A percentile compares a stretch with the other conserved stretches of the same genome.
These are phyloP conservation scores for Naumovozyma dairenensis DNA, from an alignment of 805 yeast genomes.

Conservation along the genomic window DNA sequence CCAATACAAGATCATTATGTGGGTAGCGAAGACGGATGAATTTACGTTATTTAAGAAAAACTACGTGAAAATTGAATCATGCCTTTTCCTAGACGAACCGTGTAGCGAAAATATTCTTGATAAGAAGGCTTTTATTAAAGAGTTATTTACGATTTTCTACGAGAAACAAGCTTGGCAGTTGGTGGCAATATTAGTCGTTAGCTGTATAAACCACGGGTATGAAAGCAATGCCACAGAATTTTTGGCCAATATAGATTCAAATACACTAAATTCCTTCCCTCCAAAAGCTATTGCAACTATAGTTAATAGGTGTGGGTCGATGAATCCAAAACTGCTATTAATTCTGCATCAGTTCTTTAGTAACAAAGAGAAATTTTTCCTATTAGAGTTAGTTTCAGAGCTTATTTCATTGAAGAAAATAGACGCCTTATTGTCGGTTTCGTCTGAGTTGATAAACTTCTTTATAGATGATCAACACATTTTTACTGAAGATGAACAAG, in stretches of 20 bases:
- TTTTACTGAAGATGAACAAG: not conserved
- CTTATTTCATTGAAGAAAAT: conserved; percentile 4
- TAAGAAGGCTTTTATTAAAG: not conserved
- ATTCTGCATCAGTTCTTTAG: conserved; percentile 4
- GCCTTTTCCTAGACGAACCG: conserved; percentile 1
- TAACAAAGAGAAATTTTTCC: not conserved
- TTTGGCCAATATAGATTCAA: not conserved
- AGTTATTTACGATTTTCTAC: conserved; percentile 1
- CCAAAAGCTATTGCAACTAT: conserved; percentile 7
- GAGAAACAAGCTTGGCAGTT: conserved; percentile 4
- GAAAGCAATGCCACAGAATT: not conserved
- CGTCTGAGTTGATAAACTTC: conserved; percentile 8
- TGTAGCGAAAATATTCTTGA: not conserved
- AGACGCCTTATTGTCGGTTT: conserved; percentile 5
- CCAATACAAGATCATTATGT: conserved; percentile 4
- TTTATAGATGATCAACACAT: conserved; percentile 3
- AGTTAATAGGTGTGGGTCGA: conserved; percentile 7
- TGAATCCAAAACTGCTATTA: conserved; percentile 5
- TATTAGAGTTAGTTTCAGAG: conserved; percentile 4
- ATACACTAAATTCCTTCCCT: not conserved
- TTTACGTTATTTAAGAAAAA: conserved; percentile 3
- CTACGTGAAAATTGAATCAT: not conserved
- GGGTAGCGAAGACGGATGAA: conserved; percentile 5
- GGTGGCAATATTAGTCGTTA: conserved; percentile 4
- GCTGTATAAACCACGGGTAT: conserved; percentile 4